A percentile compares a stretch with the other conserved stretches of the same genome.
Conservation (phyloP, 2,329 filamentous ascomycete species). For the Penicillium sp. region DNA sequence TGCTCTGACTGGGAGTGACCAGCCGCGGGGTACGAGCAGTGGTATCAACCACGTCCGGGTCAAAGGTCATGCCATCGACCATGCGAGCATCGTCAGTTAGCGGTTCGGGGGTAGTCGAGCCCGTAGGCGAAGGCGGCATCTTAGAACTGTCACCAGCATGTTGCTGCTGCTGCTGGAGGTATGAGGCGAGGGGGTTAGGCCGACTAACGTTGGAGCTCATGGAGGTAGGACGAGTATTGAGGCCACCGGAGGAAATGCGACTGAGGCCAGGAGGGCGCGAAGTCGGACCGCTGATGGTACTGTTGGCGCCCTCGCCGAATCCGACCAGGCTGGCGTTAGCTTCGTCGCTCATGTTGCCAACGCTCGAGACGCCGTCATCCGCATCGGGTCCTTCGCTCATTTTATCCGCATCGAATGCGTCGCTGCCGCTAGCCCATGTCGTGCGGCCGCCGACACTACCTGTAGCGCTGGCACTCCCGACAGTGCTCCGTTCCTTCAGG, state of each 20-base stretch:
- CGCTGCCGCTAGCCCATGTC: constrained; percentile 63
- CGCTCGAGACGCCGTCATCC: constrained; percentile 56
- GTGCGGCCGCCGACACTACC: constrained; percentile 62
- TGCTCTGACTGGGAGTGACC: constrained; percentile 29
- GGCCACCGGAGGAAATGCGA: constrained; percentile 32
- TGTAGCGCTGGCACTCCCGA: constrained; percentile 84
- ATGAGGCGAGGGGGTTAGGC: constrained; percentile 25
- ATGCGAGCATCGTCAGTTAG: constrained; percentile 53
- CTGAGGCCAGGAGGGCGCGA: constrained; percentile 54
- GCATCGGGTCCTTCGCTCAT: constrained; percentile 64
- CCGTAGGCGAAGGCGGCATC: constrained; percentile 37
- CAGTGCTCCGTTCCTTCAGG: constrained; percentile 77
- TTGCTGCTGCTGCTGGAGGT: constrained; percentile 23
- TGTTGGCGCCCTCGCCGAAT: constrained; percentile 86
- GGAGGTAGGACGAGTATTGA: constrained; percentile 34
- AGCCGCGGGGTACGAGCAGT: constrained; percentile 56
- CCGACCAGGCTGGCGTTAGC: constrained; percentile 78
- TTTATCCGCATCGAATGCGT: constrained; percentile 52
- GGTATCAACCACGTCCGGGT: constrained; percentile 59
- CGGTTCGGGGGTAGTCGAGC: constrained; percentile 41
- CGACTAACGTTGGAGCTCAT: constrained; percentile 35
- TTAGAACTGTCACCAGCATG: constrained; percentile 34
- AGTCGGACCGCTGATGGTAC: constrained; percentile 72
- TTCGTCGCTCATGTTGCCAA: constrained; percentile 80
- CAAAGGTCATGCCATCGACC: constrained; percentile 63